Conservation (phyloP, 306 rosid species). For the Geum urbanum region DNA sequence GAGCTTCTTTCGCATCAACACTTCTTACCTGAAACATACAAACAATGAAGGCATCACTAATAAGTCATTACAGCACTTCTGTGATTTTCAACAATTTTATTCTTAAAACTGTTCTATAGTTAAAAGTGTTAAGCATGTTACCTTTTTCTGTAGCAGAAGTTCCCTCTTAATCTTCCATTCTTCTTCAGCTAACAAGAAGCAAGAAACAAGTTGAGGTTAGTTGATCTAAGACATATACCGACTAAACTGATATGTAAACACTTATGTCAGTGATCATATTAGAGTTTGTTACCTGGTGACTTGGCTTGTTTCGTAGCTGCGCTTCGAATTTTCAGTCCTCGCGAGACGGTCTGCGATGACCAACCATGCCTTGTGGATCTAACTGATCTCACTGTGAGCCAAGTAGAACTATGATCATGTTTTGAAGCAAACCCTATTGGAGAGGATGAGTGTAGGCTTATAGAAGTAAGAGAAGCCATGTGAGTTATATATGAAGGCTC, state of each 20-base stretch:
- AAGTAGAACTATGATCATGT: slow-evolving; percentile 36
- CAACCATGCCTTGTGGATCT: slow-evolving; percentile 34
- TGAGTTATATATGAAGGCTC: slow-evolving; percentile 23
- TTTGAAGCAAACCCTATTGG: slow-evolving; percentile 41
- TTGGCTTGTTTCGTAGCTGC: slow-evolving; percentile 84
- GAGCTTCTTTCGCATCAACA: slow-evolving; percentile 87
- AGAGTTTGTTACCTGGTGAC: slow-evolving; percentile 61
- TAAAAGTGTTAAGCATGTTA: not conserved
- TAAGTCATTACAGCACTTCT: not conserved
- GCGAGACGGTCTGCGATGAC: slow-evolving; percentile 30
- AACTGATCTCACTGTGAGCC: slow-evolving; percentile 37
- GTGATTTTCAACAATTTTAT: too few species aligned
- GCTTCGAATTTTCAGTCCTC: slow-evolving; percentile 48
- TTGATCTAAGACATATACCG: not conserved
- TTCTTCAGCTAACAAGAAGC: slow-evolving; percentile 71
- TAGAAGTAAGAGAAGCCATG: slow-evolving; percentile 63
- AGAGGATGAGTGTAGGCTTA: slow-evolving; percentile 45
- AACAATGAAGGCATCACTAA: not conserved
- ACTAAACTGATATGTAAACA: not conserved
- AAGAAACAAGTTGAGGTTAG: slow-evolving; percentile 23
- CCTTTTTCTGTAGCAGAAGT: slow-evolving; percentile 67
- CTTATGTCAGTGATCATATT: slow-evolving; percentile 11
- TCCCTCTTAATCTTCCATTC: slow-evolving; percentile 93
- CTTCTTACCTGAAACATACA: slow-evolving; percentile 67
- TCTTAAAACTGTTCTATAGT: too few species aligned